Base-by-base conservation (phyloP, 169 alveolate species). In the Babesia caballi region DNA sequence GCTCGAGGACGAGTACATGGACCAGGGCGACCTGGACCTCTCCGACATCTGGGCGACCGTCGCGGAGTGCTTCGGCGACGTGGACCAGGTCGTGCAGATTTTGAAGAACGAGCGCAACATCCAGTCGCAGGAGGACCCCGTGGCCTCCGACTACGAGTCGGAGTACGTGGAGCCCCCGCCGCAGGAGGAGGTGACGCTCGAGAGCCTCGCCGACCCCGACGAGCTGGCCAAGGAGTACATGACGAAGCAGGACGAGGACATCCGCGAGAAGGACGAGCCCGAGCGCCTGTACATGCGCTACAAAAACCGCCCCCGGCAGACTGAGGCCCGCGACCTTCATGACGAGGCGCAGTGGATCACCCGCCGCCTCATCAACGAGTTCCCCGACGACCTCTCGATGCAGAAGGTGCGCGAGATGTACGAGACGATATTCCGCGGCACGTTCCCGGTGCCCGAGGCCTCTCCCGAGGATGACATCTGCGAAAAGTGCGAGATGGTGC, bases 261-360 rank as follows among this genome's bases (percentile, higher is more conserved):
- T 88, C 27, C 68, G 91, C 28, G 61, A 74, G 38, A 30, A 69
- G 27, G 93, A 88, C 51, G 72, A 75, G 53, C 93, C 93, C 12
- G 93, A 88, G 47, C 77, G 93, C 32, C 77, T 67, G 40, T 88
- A 52, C 50, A 60, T 72, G 32, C 71, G 88, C 7, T 38, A 81
- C 67, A 80, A 49, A 14, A 84, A 84, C 61, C 66, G 90, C 19
- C 46, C 77, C 25, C 42, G 84, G n/a, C 57, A 52, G n/a, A 73
- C 84, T 6, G 83, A 71, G 15, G 58, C 6, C 2, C 46, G 71
- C 8, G 88, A 80, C 33, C 36, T 80, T 9, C 47, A 57, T 14
- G 69, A 52, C 15, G 93, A 88, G 60, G 71, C 93, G 8, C 80
- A 67, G 46, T 88, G 93, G 93, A 83, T 88, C 30, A 11, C 84